Percentiles rank a stretch among this genome's conserved stretches.
These are phyloP conservation scores for Annulohypoxylon maeteangense DNA, from an alignment of 495 filamentous ascomycete genomes.

Conservation along the genomic window DNA sequence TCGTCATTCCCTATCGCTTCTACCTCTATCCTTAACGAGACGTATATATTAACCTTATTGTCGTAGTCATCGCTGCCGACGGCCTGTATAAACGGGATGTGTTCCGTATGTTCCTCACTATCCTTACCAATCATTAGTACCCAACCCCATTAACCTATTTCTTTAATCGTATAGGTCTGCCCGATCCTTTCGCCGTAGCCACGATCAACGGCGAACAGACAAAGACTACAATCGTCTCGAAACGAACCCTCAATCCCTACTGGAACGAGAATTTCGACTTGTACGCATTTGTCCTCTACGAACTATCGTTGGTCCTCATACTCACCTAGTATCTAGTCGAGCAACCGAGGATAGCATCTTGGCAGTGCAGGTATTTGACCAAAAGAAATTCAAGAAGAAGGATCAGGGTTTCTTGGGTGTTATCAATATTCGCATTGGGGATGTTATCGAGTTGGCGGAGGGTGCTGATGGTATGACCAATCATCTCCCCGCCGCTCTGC, in stretches of 20 bases:
- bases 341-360: conserved; percentile 95
- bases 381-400: conserved; percentile 99
- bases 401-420: conserved; percentile 98
- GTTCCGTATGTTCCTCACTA: conserved; percentile 76
- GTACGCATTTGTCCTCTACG: conserved; percentile 62
- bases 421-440: conserved; percentile 94
- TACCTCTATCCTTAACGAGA: background rate
- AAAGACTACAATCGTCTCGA: conserved; percentile 92
- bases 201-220: conserved; percentile 97
- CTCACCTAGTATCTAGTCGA: conserved; percentile 64
- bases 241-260: conserved; percentile 96
- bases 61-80: conserved; percentile 95
- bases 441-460: conserved; percentile 87
- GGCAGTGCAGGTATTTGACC: conserved; percentile 97
- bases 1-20: background rate
- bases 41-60: conserved; percentile 24
- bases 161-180: conserved; percentile 73
- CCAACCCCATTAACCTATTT: conserved; percentile 37
- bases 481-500: background rate
- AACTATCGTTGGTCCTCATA: conserved; percentile 21
- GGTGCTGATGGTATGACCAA: conserved; percentile 85
- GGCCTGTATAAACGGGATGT: conserved; percentile 99
- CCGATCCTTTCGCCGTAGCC: conserved; percentile 97
- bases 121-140: conserved; percentile 22
- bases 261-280: conserved; percentile 99